phyloP scores from a whole-genome alignment of 768 basidiomycete genomes.

The Leucogyrophana mollusca region DNA sequence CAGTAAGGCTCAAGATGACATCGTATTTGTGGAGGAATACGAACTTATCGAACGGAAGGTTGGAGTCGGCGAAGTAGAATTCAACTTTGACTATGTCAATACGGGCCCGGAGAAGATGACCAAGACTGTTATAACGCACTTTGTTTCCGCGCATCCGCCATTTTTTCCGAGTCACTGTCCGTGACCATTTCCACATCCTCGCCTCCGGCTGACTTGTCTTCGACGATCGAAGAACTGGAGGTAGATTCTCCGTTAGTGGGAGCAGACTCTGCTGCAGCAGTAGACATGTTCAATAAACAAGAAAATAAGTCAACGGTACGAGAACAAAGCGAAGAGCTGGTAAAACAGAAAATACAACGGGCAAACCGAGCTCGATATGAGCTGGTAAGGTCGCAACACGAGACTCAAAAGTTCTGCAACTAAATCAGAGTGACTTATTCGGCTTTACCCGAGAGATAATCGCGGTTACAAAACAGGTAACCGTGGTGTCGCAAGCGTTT shows the following conservation, averaged over 20 bases:
- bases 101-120: background rate
- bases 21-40: slow-evolving; percentile 9
- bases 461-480: too few relatives aligned
- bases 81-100: slow-evolving; percentile 55
- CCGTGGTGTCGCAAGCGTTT: too few relatives aligned
- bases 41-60: slow-evolving; percentile 88
- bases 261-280: slow-evolving; percentile 5
- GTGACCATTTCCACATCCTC: slow-evolving; percentile 21
- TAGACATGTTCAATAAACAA: slow-evolving; percentile 36
- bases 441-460: too few relatives aligned
- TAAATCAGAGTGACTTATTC: too few relatives aligned
- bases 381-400: background rate
- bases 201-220: slow-evolving; percentile 8
- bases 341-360: background rate
- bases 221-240: slow-evolving; percentile 6
- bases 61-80: slow-evolving; percentile 97
- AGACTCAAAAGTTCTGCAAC: too few relatives aligned
- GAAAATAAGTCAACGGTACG: slow-evolving; percentile 51
- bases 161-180: slow-evolving; percentile 40
- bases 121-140: slow-evolving; percentile 33
- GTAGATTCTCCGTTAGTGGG: slow-evolving; percentile 10
- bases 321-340: slow-evolving; percentile 30
- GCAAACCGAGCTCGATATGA: background rate
- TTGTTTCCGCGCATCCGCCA: slow-evolving; percentile 53
- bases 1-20: background rate